Conservation (phyloP, 2,329 filamentous ascomycete species). For the Xylariales sp. region DNA sequence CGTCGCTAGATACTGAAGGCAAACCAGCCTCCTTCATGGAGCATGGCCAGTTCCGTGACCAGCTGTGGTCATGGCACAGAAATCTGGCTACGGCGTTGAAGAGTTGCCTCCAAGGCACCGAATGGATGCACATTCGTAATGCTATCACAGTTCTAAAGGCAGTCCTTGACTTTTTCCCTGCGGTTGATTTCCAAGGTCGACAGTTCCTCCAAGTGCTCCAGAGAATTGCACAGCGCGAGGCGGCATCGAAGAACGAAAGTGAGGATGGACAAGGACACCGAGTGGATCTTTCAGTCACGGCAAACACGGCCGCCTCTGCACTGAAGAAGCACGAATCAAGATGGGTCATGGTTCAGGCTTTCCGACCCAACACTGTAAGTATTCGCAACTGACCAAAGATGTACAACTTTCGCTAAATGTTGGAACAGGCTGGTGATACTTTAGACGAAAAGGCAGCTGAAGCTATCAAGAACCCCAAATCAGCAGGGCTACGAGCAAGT, state of each 20-base stretch:
- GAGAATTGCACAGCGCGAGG: constrained; percentile 60
- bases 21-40: constrained; percentile 70
- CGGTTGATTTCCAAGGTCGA: constrained; percentile 81
- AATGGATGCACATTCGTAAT: constrained; percentile 98
- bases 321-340: constrained; percentile 62
- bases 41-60: constrained; percentile 79
- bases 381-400: neutral
- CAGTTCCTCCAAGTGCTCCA: constrained; percentile 61
- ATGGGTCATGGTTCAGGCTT: constrained; percentile 73
- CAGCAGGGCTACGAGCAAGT: constrained; percentile 48
- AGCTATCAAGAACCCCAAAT: constrained; percentile 16
- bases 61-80: constrained; percentile 88
- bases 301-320: constrained; percentile 66
- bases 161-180: constrained; percentile 78
- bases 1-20: constrained; percentile 64
- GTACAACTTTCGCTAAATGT: constrained; percentile 29
- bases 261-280: constrained; percentile 55
- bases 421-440: constrained; percentile 34
- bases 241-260: constrained; percentile 39
- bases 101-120: constrained; percentile 72
- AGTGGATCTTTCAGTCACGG: constrained; percentile 71
- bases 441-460: constrained; percentile 33
- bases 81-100: constrained; percentile 76
- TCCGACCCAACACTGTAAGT: constrained; percentile 61
- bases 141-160: constrained; percentile 85